Base-by-base conservation (phyloP, 805 yeast genomes). In the Saitoella complicata region DNA sequence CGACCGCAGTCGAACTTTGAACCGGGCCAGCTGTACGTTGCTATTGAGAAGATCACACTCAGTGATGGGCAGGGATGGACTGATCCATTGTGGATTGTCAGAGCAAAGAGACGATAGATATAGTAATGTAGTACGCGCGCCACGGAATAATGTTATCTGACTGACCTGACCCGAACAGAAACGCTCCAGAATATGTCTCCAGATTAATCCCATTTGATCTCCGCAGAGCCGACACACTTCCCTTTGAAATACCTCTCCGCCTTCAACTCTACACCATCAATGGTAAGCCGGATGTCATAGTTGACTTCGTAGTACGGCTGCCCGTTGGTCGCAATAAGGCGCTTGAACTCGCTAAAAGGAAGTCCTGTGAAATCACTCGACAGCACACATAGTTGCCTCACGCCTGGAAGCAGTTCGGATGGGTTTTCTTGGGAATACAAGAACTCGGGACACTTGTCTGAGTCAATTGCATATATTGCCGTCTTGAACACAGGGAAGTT, bases 211-310 rank as follows among this genome's bases (percentile, higher is more conserved):
- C 21, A 21, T 21, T 21, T 21, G 21, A 21, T 21, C 21, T 21
- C 21, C 12, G 45, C 51, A 11, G 35, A 41, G 30, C 48, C 48
- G 44, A 49, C 32, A 37, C 43, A 42, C 31, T 38, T n/a, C 4
- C 43, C 44, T 7, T 31, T 32, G 30, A 43, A 47, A 5, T 45
- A 37, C 46, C 37, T 43, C 32, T 47, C 47, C 6, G 52, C 52
- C 9, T 45, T 35, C 34, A 49, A 6, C 39, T 48, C 52, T 5
- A 51, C 52, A 6, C 51, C 52, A 10, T 49, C 52, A 35, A 48
- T 41, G 2, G 42, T 37, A 12, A 48, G 31, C 32, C 29, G 39
- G 12, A 49, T 39, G 5, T 40, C 42, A 32, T 48, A 49, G n/a
- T 35, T 11, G 7, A 49, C 45, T n/a, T 44, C 40, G 36, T 45